Percentiles rank a stretch among this genome's conserved stretches.
Evolutionary conservation across 495 filamentous ascomycete genomes (phyloP).

Genomic region (Evernia prunastri): DNA sequence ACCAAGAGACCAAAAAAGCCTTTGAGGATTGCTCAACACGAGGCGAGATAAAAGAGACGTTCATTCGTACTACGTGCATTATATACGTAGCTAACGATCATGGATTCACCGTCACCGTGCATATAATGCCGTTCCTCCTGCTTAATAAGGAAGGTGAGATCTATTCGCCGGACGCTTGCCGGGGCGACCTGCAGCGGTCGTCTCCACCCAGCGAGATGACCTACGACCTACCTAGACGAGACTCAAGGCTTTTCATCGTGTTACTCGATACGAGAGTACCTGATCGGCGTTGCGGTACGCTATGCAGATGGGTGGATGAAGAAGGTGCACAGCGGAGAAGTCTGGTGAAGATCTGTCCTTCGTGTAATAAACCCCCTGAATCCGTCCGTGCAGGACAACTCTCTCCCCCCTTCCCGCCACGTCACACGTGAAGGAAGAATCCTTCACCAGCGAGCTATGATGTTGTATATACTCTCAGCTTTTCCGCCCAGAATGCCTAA

Average conservation of each 20-base stretch:
- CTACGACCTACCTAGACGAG: constrained; percentile 3
- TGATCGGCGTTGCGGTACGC: neutral
- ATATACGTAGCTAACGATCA: neutral
- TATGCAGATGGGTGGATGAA: neutral
- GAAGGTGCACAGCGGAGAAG: neutral
- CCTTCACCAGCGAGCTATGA: too few relatives aligned
- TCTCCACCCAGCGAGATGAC: neutral
- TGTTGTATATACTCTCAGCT: too few relatives aligned
- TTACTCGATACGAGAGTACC: neutral
- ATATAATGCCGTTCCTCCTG: neutral
- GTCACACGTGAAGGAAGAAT: too few relatives aligned
- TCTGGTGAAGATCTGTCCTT: neutral
- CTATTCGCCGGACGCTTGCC: neutral
- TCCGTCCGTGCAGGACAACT: too few relatives aligned
- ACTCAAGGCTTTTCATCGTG: neutral
- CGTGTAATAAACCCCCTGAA: too few relatives aligned
- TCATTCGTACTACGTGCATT: neutral
- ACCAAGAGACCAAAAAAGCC: neutral
- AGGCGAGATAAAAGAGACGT: neutral
- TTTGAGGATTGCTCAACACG: neutral
- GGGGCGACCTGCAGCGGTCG: neutral
- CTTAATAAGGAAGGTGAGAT: neutral
- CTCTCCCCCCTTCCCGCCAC: too few relatives aligned
- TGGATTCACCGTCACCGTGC: neutral
- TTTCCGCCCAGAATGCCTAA: too few relatives aligned